Conservation (phyloP, 2,329 filamentous ascomycete species). For the Mycocentrospora acerina region DNA sequence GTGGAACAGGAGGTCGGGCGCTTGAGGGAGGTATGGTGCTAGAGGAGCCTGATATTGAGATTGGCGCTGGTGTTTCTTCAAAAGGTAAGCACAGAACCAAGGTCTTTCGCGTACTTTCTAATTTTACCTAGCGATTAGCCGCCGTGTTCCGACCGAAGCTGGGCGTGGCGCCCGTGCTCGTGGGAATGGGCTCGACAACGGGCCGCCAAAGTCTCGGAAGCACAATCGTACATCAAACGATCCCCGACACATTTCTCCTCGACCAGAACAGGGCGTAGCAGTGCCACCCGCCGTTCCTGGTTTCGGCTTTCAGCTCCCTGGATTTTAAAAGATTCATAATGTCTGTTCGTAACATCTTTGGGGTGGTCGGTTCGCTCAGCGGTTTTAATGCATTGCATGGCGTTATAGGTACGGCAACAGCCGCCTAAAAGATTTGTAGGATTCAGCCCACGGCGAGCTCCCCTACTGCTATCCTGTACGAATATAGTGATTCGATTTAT, state of each 20-base stretch:
- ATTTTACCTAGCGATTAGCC: slow-evolving; percentile 34
- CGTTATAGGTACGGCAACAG: slow-evolving; percentile 11
- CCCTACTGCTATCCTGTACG: too few relatives aligned
- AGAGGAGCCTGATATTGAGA: slow-evolving; percentile 98
- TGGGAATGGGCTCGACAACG: slow-evolving; percentile 22
- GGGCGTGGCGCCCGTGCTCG: slow-evolving; percentile 26
- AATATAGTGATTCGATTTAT: too few relatives aligned
- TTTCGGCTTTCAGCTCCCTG: slow-evolving; percentile 54
- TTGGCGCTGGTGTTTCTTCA: slow-evolving; percentile 93
- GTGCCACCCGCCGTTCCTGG: slow-evolving; percentile 57
- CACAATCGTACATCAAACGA: slow-evolving; percentile 29
- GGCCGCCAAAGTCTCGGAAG: slow-evolving; percentile 29
- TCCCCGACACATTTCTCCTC: slow-evolving; percentile 36
- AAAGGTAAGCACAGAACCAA: slow-evolving; percentile 59
- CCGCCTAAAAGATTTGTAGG: not conserved
- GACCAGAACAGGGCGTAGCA: slow-evolving; percentile 46
- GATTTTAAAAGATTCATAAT: slow-evolving; percentile 7
- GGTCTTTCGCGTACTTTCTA: slow-evolving; percentile 4
- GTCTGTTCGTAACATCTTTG: slow-evolving; percentile 1
- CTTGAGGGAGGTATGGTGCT: slow-evolving; percentile 85
- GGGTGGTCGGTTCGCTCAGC: slow-evolving; percentile 1
- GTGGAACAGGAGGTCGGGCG: slow-evolving; percentile 80
- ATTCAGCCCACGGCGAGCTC: too few relatives aligned
- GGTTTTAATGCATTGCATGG: slow-evolving; percentile 21
- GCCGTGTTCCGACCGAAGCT: slow-evolving; percentile 36